Evolutionary conservation across 768 basidiomycete genomes (phyloP), one percentile per base, ranked within the genome.

Genomic region (Boletus tomentosulus): DNA sequence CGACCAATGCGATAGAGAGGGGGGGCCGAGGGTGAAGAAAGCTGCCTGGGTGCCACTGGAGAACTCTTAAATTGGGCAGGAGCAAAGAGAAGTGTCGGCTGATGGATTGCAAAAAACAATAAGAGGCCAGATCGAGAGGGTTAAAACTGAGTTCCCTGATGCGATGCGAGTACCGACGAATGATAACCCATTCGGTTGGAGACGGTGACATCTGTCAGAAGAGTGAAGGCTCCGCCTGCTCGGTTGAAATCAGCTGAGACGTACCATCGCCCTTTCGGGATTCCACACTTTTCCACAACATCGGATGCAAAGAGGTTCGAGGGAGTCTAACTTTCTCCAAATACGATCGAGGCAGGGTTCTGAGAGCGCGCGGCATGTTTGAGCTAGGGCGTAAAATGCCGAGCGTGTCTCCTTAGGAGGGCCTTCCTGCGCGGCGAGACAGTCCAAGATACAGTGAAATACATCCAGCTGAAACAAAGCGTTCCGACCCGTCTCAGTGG

Each of bases 91-190:
- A 15, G n/a, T 37, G 38, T 27, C 12, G 12, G 43, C n/a, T 45
- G 9, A 19, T 41, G 15, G 56, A 49, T 46, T 30, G 44, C 45
- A 56, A 22, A 27, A 56, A 42, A 9, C 4, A 30, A 27, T 28
- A 15, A 22, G 38, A 33, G 25, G 31, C 7, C 13, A 5, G 39
- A 19, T 10, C n/a, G 22, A 12, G 7, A 6, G 31, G 19, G 13
- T 15, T 24, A 6, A 50, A 12, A 3, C 7, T n/a, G 39, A 53
- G 48, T 4, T 51, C 53, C 31, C 33, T 53, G 49, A 47, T 47
- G 34, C 50, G 53, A 37, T 53, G 22, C 3, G 49, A 53, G 37
- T 53, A 53, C 4, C 50, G 44, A 25, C 16, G 51, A 38, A 55
- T 25, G 51, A n/a, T 19, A 2, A 3, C 10, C 54, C 43, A 53